Conservation (phyloP, 164 flowering plant species). For the Magnolia kwangsiensis region DNA sequence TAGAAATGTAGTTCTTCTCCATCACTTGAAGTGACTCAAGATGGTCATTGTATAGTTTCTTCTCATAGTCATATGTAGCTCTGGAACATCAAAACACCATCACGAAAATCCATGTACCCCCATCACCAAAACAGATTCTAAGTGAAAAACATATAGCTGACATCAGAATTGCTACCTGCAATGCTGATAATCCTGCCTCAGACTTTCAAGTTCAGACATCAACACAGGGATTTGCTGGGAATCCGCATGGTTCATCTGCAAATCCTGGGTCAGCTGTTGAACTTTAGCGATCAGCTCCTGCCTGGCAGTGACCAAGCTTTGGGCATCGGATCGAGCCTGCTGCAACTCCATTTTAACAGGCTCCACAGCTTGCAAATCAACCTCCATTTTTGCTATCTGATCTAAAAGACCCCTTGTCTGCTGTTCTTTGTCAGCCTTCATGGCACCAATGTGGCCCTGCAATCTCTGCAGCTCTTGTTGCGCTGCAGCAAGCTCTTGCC, state of each 20-base stretch:
- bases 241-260: constrained; percentile 68
- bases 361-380: constrained; percentile 57
- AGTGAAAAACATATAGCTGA: background rate
- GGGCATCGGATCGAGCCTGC: constrained; percentile 78
- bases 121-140: background rate
- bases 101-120: background rate
- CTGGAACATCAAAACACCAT: constrained; percentile 36
- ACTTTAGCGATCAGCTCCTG: constrained; percentile 68
- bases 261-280: constrained; percentile 69
- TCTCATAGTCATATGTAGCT: constrained; percentile 82
- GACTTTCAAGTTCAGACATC: constrained; percentile 72
- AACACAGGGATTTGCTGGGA: constrained; percentile 68
- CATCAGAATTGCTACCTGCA: constrained; percentile 49
- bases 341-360: constrained; percentile 67
- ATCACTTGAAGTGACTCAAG: constrained; percentile 86
- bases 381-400: constrained; percentile 70
- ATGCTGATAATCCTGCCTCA: constrained; percentile 85
- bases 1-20: constrained; percentile 83
- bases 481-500: constrained; percentile 87
- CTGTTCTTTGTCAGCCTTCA: constrained; percentile 72
- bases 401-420: constrained; percentile 58
- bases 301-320: constrained; percentile 54
- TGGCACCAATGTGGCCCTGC: constrained; percentile 56
- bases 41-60: constrained; percentile 76
- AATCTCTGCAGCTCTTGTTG: constrained; percentile 78